Evolutionary conservation across 257 asterid genomes (phyloP).

Genomic region (Solanum pimpinellifolium): DNA sequence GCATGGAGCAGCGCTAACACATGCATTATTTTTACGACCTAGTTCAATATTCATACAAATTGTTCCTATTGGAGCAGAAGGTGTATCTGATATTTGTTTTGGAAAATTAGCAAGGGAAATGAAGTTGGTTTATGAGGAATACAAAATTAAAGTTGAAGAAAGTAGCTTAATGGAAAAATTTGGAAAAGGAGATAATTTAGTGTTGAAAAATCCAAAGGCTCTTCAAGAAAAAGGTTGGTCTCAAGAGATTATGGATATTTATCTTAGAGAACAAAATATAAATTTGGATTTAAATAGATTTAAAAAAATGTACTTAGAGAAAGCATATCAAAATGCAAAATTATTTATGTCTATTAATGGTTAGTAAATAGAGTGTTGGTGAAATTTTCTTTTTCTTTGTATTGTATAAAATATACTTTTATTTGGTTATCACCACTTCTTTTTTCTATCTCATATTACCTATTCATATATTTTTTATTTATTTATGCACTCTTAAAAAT

Average conservation of each 20-base stretch:
- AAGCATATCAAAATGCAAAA: constrained; percentile 1
- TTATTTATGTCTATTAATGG: neutral
- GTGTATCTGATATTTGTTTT: neutral
- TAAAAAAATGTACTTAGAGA: constrained; percentile 1
- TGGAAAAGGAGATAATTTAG: neutral
- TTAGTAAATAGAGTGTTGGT: neutral
- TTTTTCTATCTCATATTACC: neutral
- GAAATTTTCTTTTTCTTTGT: neutral
- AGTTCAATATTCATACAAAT: constrained; percentile 1
- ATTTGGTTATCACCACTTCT: neutral
- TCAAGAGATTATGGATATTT: constrained; percentile 1
- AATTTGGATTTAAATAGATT: neutral
- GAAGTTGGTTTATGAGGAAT: neutral
- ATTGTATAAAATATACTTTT: neutral
- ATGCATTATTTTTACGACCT: constrained; percentile 1
- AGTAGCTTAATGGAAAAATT: neutral
- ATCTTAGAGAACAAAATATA: constrained; percentile 6
- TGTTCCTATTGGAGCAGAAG: neutral
- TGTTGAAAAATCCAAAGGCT: neutral
- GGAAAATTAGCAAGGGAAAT: neutral
- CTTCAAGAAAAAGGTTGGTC: constrained; percentile 5
- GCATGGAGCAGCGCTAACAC: constrained; percentile 8
- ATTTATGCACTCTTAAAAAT: neutral
- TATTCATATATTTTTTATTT: too few relatives aligned
- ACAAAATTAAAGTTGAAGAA: neutral